These are phyloP conservation scores for Hippophae rhamnoides DNA, from an alignment of 306 rosid species.

Conservation along the genomic window DNA sequence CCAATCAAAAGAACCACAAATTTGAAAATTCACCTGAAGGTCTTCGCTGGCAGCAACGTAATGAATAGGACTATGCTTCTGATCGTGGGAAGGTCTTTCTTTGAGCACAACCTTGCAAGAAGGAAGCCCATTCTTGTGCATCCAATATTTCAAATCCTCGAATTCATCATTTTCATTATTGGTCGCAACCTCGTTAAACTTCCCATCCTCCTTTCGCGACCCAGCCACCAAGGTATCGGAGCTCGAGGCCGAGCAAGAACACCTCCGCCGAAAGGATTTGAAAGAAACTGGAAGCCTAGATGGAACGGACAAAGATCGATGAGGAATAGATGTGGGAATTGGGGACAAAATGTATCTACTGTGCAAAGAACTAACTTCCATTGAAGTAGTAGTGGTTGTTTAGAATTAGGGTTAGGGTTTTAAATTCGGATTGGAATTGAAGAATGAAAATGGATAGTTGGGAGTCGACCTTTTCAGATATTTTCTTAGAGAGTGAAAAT, in stretches of 20 bases:
- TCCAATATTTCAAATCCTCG: conserved; percentile 77
- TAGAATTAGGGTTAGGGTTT: conserved; percentile 19
- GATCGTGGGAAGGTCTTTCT: conserved; percentile 52
- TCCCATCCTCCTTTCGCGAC: conserved; percentile 32
- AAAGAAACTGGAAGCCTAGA: conserved; percentile 25
- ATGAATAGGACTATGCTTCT: conserved; percentile 53
- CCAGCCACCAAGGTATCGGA: conserved; percentile 65
- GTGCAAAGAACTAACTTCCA: conserved; percentile 46
- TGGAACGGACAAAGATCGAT: conserved; percentile 25
- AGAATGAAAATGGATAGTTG: conserved; percentile 1
- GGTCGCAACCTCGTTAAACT: conserved; percentile 22
- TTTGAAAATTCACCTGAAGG: conserved; percentile 46
- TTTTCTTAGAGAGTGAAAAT: too few relatives aligned
- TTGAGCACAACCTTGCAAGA: conserved; percentile 74
- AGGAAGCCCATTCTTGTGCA: conserved; percentile 81
- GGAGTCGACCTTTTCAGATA: too few relatives aligned
- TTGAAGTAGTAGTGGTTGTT: conserved; percentile 10
- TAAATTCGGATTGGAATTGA: conserved; percentile 13
- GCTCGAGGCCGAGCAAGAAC: conserved; percentile 45
- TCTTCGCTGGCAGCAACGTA: conserved; percentile 87
- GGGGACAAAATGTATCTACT: conserved; percentile 37
- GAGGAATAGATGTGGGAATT: conserved; percentile 21
- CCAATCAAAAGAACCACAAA: not conserved
- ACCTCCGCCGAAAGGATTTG: conserved; percentile 19
- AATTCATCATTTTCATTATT: conserved; percentile 35